These are phyloP conservation scores for Dothidotthia symphoricarpi DNA, from an alignment of 2,329 filamentous ascomycete species.

Conservation along the genomic window DNA sequence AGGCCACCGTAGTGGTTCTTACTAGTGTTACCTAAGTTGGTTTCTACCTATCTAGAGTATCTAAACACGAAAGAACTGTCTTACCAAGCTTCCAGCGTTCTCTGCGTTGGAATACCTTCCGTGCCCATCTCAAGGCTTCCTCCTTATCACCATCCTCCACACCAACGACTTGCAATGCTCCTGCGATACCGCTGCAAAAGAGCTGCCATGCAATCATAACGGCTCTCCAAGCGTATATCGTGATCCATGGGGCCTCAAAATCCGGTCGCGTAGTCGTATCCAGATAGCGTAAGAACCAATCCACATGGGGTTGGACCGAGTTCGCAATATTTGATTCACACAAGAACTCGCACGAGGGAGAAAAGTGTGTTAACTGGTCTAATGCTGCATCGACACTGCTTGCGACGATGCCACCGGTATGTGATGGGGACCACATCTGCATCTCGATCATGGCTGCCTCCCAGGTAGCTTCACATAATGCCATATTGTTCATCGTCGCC, in stretches of 20 bases:
- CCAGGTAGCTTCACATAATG: slow-evolving; percentile 20
- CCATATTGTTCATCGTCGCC: slow-evolving; percentile 7
- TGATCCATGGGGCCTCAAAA: slow-evolving; percentile 19
- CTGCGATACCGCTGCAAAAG: slow-evolving; percentile 8
- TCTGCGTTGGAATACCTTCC: slow-evolving; percentile 15
- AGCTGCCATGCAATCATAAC: slow-evolving; percentile 28
- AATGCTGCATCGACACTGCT: slow-evolving; percentile 17
- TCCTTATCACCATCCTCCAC: slow-evolving; percentile 15
- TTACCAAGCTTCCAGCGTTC: slow-evolving; percentile 19
- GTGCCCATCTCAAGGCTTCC: slow-evolving; percentile 17
- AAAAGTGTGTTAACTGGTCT: slow-evolving; percentile 15
- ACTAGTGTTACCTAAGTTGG: too few species aligned
- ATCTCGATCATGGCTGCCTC: slow-evolving; percentile 25
- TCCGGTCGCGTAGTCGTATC: slow-evolving; percentile 11
- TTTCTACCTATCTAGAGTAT: slow-evolving; percentile 14
- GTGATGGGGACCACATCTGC: slow-evolving; percentile 26
- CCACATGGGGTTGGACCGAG: slow-evolving; percentile 19
- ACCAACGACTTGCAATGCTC: slow-evolving; percentile 17
- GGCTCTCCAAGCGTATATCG: slow-evolving; percentile 22
- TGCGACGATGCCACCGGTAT: slow-evolving; percentile 23
- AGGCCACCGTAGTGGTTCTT: too few species aligned
- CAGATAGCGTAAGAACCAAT: slow-evolving; percentile 25
- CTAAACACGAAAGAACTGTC: slow-evolving; percentile 16
- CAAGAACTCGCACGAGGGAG: slow-evolving; percentile 17
- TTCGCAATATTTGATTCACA: slow-evolving; percentile 13